Evolutionary conservation across 176 grass and related monocot genomes (phyloP), one percentile per base, ranked within the genome.

Genomic region (Carex scoparia): DNA sequence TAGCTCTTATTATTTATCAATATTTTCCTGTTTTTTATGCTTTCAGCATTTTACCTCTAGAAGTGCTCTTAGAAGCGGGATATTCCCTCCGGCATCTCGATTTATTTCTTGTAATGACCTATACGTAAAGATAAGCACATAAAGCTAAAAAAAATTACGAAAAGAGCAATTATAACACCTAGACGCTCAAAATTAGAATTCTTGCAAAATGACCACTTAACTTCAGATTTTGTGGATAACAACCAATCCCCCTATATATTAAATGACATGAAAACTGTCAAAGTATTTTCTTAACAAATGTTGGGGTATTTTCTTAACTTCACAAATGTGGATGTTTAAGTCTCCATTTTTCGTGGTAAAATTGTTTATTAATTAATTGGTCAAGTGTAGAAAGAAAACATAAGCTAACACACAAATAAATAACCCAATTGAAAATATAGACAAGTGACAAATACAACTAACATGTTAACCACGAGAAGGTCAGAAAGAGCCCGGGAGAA

Each of bases 391-490:
- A 83, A 83, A 69, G 10, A 48, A 67, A 56, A 56, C 18, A 64
- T 28, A 5, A 10, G 38, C 10, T 46, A 12, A 53, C 38, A 69
- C 69, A 68, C 48, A 81, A 4, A 51, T 55, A 77, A 49, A 66
- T 55, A 83, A 66, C 14, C 27, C 60, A 32, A 83, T 68, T 69
- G 28, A 83, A 69, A 69, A 69, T 31, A 49, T 53, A 83, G 7
- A 65, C 40, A 68, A 67, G 65, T 56, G 48, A 28, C 10, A 46
- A 67, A 28, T 54, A 83, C 49, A 56, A 83, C 81, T 83, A 69
- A 83, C 81, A 83, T 67, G 61, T 83, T 83, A 83, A 83, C 49
- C 38, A 83, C 65, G 10, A 83, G 81, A 54, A 83, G 81, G 61
- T 83, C 81, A 10, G 81, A 83, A 83, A 83, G 62, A 69, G 62